Evolutionary conservation across 2,329 filamentous ascomycete species (phyloP), one percentile per base, ranked within the genome.

Genomic region (Paraphoma chrysanthemicola): DNA sequence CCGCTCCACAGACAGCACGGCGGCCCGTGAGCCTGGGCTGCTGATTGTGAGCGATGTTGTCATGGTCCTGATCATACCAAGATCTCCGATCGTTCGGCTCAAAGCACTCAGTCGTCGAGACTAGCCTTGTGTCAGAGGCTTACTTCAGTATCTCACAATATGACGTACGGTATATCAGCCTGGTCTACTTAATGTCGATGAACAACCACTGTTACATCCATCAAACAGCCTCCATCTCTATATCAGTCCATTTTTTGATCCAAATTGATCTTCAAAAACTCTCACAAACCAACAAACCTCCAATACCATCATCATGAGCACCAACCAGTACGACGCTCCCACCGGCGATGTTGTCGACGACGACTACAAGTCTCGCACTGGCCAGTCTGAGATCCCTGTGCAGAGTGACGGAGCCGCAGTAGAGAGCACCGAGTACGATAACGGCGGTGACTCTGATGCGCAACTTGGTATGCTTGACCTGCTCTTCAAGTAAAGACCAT

Each of bases 361-460:
- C 62, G 78, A 79, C 62, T 84, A 84, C 68, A 64, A 65, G 48
- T 77, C 70, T 57, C 81, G 82, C 44, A 77, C 80, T 7, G 81
- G 80, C 12, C 81, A 83, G 62, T 63, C 45, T 7, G 51, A 62
- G 3, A 78, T 84, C 23, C 80, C 78, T 1, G 82, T 84, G 1
- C 77, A 81, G 63, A 77, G 72, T 18, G 82, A 84, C 55, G 73
- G 80, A 4, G 77, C 75, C n/a, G 66, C 72, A 0, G 68, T 83
- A 30, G 79, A 83, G 42, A 33, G 42, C 1, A 68, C 66, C 5
- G 80, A 81, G 53, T 77, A 78, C 44, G 78, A 81, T 47, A 76
- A 82, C 52, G 78, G 71, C 3, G 81, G 80, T 39, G 81, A 85
- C 59, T 79, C 78, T 1, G 82, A 84, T 54, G 71, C 75, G 53